These are phyloP conservation scores for Malassezia psittaci DNA, from an alignment of 1,284 basidiomycete species.

Conservation along the genomic window DNA sequence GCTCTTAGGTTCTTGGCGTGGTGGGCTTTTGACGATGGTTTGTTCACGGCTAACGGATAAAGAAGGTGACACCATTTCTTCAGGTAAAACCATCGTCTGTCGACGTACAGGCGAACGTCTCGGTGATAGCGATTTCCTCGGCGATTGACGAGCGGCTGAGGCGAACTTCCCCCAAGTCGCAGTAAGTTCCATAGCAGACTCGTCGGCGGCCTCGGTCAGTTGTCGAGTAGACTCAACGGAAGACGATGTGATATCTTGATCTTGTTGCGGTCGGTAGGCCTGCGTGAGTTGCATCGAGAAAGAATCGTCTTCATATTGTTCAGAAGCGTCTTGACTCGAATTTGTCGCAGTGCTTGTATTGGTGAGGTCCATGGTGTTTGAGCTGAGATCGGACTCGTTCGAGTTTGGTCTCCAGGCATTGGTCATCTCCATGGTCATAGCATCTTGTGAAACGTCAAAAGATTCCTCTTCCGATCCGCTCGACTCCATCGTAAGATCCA, in stretches of 20 bases:
- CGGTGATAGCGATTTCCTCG: conserved; percentile 20
- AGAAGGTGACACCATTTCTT: neutral
- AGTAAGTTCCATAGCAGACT: conserved; percentile 31
- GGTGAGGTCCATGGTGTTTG: neutral
- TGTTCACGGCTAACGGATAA: no score
- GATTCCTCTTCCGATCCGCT: neutral
- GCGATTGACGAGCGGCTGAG: conserved; percentile 11
- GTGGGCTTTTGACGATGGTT: neutral
- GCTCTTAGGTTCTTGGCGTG: neutral
- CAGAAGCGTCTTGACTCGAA: neutral
- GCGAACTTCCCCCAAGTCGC: conserved; percentile 22
- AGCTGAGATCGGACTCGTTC: neutral
- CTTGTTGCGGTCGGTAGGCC: neutral
- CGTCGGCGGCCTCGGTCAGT: neutral
- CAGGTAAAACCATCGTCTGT: conserved; percentile 14
- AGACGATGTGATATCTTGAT: no score
- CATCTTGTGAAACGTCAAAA: no score
- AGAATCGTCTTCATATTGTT: conserved; percentile 5
- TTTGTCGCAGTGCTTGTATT: neutral
- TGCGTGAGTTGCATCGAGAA: conserved; percentile 25
- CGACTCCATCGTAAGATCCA: conserved; percentile 6
- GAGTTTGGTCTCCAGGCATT: conserved; percentile 1
- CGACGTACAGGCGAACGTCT: conserved; percentile 15
- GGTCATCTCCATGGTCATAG: conserved; percentile 15
- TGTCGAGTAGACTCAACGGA: no score